A percentile compares a stretch with the other conserved stretches of the same genome.
phyloP scores from a whole-genome alignment of 345 rosid genomes.

The Sonneratia caseolaris region DNA sequence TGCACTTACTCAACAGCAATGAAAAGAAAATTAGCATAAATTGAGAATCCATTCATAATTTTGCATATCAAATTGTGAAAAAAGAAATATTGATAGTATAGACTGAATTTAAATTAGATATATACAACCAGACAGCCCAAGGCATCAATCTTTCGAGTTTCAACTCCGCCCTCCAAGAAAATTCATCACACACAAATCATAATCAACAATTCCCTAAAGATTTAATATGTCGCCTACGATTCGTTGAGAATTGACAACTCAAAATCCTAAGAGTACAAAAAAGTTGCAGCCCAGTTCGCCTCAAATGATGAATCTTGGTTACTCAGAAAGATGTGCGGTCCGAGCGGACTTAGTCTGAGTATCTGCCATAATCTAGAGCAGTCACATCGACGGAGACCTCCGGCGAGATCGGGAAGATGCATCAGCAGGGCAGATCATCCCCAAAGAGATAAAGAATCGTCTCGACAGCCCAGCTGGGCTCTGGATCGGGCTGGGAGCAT shows the following conservation, averaged over 20 bases:
- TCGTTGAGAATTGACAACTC: not conserved
- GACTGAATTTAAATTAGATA: not conserved
- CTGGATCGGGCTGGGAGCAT: slow-evolving; percentile 40
- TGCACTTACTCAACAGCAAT: no score
- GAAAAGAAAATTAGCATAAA: no score
- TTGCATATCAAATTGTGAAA: no score
- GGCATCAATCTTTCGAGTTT: not conserved
- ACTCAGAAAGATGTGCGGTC: not conserved
- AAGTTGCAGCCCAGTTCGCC: not conserved
- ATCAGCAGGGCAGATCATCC: slow-evolving; percentile 47
- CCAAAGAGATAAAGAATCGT: slow-evolving; percentile 81
- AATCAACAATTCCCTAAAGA: not conserved
- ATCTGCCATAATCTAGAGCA: no score
- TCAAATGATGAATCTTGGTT: not conserved
- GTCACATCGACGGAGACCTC: no score
- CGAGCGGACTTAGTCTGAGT: not conserved
- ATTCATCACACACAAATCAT: not conserved
- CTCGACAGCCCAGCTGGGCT: slow-evolving; percentile 95
- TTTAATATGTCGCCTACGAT: not conserved
- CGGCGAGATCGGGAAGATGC: no score
- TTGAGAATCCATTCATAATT: no score
- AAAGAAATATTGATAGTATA: not conserved
- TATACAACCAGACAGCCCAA: not conserved
- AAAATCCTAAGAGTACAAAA: not conserved
- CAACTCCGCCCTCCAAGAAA: not conserved